These are phyloP conservation scores for Xylaria sp. DNA, from an alignment of 2,329 filamentous ascomycete genomes.

Conservation along the genomic window DNA sequence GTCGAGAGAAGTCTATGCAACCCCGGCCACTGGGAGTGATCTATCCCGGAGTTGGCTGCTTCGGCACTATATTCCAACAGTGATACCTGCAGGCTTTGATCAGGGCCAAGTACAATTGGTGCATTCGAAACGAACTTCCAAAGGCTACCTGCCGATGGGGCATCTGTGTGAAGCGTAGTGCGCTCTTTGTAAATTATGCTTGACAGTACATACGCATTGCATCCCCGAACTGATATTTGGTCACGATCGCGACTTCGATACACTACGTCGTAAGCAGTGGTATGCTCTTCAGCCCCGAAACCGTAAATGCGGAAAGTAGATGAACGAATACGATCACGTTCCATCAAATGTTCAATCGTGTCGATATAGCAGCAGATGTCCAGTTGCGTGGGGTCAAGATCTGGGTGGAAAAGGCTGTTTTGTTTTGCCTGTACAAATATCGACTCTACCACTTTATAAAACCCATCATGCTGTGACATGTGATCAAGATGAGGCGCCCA, in stretches of 20 bases:
- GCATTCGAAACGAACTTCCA: not conserved
- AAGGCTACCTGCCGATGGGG: slow-evolving; percentile 1
- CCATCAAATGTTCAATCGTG: slow-evolving; percentile 12
- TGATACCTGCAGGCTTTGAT: no score
- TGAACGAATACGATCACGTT: slow-evolving; percentile 24
- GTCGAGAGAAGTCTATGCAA: no score
- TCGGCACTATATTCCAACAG: no score
- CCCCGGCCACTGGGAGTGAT: no score
- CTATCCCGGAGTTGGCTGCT: no score
- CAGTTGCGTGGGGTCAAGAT: not conserved
- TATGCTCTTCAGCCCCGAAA: slow-evolving; percentile 32
- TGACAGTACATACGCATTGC: slow-evolving; percentile 22
- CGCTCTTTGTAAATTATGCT: slow-evolving; percentile 15
- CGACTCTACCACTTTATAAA: slow-evolving; percentile 7
- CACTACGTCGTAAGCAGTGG: slow-evolving; percentile 4
- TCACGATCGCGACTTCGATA: slow-evolving; percentile 24
- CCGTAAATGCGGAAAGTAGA: slow-evolving; percentile 23
- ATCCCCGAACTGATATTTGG: slow-evolving; percentile 15
- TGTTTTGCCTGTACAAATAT: slow-evolving; percentile 18
- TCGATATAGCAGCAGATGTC: slow-evolving; percentile 10
- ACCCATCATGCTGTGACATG: slow-evolving; percentile 18
- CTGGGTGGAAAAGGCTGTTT: slow-evolving; percentile 23
- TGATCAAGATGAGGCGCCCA: slow-evolving; percentile 11
- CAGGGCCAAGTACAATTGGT: slow-evolving; percentile 3
- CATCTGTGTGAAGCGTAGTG: slow-evolving; percentile 17